Conservation (phyloP, 106 monocot species). For the Dendrobium nobile region DNA sequence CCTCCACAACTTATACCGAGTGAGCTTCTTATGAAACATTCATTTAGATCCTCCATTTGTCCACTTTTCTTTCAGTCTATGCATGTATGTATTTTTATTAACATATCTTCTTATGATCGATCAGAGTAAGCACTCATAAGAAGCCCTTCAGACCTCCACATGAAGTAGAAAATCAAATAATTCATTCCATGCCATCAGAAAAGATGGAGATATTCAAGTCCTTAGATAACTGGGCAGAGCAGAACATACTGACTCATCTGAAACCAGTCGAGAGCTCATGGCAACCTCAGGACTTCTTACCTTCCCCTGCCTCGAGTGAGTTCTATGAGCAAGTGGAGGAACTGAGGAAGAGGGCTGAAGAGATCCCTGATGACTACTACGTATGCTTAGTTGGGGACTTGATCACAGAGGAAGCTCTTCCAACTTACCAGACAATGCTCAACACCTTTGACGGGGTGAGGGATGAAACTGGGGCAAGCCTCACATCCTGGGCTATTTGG, state of each 20-base stretch:
- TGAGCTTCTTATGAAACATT: background rate
- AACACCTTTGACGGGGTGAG: constrained; percentile 11
- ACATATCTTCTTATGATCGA: background rate
- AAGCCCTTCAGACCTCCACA: constrained; percentile 18
- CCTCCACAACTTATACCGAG: background rate
- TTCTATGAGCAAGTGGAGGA: constrained; percentile 9
- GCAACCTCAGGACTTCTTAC: constrained; percentile 21
- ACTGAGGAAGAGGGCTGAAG: constrained; percentile 3
- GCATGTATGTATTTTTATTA: background rate
- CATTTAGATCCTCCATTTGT: background rate
- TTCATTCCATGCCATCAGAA: constrained; percentile 22
- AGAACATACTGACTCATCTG: constrained; percentile 11
- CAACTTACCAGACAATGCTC: constrained; percentile 14
- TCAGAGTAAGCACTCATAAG: background rate
- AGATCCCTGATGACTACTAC: constrained; percentile 15
- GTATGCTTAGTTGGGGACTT: constrained; percentile 16
- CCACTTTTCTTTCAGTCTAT: background rate
- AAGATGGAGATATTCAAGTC: constrained; percentile 16
- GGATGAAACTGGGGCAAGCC: constrained; percentile 16
- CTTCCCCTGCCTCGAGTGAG: background rate
- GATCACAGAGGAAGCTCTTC: constrained; percentile 21
- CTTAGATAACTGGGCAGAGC: constrained; percentile 8
- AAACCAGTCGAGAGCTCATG: constrained; percentile 19
- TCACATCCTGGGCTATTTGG: constrained; percentile 11
- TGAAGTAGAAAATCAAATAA: constrained; percentile 16